A percentile compares a stretch with the other conserved stretches of the same genome.
Conservation (phyloP, 768 basidiomycete species). For the Tubosaeta sp. region DNA sequence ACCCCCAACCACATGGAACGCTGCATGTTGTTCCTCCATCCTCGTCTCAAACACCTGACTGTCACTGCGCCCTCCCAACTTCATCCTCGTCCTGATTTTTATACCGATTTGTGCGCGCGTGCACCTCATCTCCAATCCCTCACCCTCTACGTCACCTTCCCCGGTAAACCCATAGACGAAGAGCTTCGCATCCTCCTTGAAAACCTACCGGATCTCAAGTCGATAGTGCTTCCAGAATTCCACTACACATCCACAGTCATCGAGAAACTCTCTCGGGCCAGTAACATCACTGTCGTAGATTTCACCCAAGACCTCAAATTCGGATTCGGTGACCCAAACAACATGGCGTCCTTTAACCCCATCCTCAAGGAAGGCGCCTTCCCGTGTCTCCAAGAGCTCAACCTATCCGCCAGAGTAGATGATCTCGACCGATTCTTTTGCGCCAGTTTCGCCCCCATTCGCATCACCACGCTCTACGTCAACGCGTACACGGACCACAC, state of each 20-base stretch:
- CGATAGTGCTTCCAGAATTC: conserved; percentile 49
- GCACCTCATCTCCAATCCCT: conserved; percentile 49
- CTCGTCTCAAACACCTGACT: conserved; percentile 39
- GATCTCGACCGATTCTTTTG: conserved; percentile 45
- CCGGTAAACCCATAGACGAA: conserved; percentile 39
- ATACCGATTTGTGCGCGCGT: conserved; percentile 40
- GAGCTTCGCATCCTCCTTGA: conserved; percentile 38
- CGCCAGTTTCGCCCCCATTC: conserved; percentile 41
- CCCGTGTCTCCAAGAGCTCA: conserved; percentile 50
- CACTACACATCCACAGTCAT: conserved; percentile 44
- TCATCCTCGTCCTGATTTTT: conserved; percentile 16
- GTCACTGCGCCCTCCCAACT: conserved; percentile 27
- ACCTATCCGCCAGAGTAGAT: conserved; percentile 41
- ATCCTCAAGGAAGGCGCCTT: conserved; percentile 46
- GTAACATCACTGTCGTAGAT: conserved; percentile 44
- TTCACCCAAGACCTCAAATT: conserved; percentile 49
- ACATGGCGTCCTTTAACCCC: conserved; percentile 44
- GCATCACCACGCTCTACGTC: conserved; percentile 49
- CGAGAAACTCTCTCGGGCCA: conserved; percentile 43
- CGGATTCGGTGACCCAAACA: conserved; percentile 42
- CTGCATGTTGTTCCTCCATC: conserved; percentile 56
- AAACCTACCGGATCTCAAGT: conserved; percentile 41
- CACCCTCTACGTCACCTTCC: conserved; percentile 41
- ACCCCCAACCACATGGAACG: conserved; percentile 28
- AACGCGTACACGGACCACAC: conserved; percentile 45